These are phyloP conservation scores for Tolypocladium ovalisporum DNA, from an alignment of 2,329 filamentous ascomycete species.

Conservation along the genomic window DNA sequence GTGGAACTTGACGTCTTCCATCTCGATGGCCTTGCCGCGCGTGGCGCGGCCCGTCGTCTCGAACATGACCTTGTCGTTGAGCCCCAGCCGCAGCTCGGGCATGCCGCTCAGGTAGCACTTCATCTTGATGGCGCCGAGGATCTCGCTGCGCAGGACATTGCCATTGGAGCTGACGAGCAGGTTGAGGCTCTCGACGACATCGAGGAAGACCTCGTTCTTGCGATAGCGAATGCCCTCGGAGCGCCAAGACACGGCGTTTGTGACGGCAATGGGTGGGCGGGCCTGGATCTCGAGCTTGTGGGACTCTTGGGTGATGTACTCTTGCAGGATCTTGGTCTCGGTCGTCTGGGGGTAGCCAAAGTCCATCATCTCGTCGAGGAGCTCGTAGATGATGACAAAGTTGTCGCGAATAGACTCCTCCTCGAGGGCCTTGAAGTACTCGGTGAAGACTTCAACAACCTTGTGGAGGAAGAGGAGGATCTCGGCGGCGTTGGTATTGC, in stretches of 20 bases:
- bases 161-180: slow-evolving; percentile 88
- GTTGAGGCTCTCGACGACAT: slow-evolving; percentile 94
- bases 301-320: slow-evolving; percentile 98
- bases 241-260: slow-evolving; percentile 95
- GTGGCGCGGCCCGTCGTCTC: slow-evolving; percentile 93
- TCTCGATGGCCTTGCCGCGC: slow-evolving; percentile 92
- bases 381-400: slow-evolving; percentile 97
- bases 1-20: slow-evolving; percentile 99
- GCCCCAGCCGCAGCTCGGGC: slow-evolving; percentile 84
- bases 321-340: slow-evolving; percentile 95
- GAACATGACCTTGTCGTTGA: slow-evolving; percentile 99
- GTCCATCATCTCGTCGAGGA: slow-evolving; percentile 99
- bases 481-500: slow-evolving; percentile 97
- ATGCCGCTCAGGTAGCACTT: slow-evolving; percentile 98
- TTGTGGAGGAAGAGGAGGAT: slow-evolving; percentile 97
- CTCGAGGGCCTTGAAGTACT: slow-evolving; percentile 98
- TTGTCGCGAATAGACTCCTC: slow-evolving; percentile 99
- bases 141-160: slow-evolving; percentile 92
- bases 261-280: slow-evolving; percentile 91
- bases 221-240: slow-evolving; percentile 96
- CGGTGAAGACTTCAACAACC: slow-evolving; percentile 96
- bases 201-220: slow-evolving; percentile 98
- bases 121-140: slow-evolving; percentile 96
- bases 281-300: slow-evolving; percentile 97
- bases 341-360: slow-evolving; percentile 99